Base-by-base conservation (phyloP, 2,329 filamentous ascomycete species). In the Magnaporthales sp. region DNA sequence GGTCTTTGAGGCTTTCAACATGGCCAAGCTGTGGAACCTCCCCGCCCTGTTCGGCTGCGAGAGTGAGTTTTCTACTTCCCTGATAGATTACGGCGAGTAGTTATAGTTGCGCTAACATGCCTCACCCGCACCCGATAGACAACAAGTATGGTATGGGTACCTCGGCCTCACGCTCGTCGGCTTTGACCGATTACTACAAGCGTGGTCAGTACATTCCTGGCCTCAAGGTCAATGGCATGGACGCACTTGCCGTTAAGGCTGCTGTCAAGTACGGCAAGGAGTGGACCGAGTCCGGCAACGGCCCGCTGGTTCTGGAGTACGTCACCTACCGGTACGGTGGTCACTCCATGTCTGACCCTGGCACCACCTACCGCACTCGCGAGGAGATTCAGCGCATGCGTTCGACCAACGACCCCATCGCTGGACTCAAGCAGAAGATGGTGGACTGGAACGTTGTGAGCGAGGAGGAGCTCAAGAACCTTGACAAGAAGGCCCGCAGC, bases 91-190 rank as follows among this genome's bases (percentile, higher is more conserved):
- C 22, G 31, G 32, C 63, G 29, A 54, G 38, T 15, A 4, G 58
- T 11, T 1, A 19, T 13, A 22, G 11, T 2, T 38, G 8, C 29
- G 29, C 31, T 66, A 31, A 62, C 31, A 32, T 54, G 26, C 4
- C 26, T 32, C 6, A 63, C 51, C 3, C 19, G 38, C 30, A 30
- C 56, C 58, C 26, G 69, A 22, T 67, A 97, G 93, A 99, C 88
- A 99, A 99, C 91, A 99, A 99, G 83, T 99, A 99, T 80, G 95
- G 95, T 80, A 99, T 99, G 95, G 95, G 95, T 82, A 99, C 95
- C 70, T 91, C 95, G 69, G 94, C 95, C 72, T 90, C 90, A 81
- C 93, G 95, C 75, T 93, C 95, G 69, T 94, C 95, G 68, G 95
- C 95, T 74, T 83, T 97, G 77, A 98, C 95, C 79, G 95, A 99